These are phyloP conservation scores for Rosa lucieae DNA, from an alignment of 306 rosid species.

Conservation along the genomic window DNA sequence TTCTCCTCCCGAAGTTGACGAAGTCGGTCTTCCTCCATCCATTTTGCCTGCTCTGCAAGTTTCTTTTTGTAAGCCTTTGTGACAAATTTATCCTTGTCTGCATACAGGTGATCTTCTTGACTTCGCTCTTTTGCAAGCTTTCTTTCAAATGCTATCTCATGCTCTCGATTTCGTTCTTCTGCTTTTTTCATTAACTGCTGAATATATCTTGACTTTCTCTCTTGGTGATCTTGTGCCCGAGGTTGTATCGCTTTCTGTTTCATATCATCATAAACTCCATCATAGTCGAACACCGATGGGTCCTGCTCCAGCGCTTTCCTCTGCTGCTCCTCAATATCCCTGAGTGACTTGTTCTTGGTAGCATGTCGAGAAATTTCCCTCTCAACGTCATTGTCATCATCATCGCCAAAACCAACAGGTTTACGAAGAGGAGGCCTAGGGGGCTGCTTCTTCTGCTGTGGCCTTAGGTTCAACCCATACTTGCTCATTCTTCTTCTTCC, in stretches of 20 bases:
- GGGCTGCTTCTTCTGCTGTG: slow-evolving; percentile 55
- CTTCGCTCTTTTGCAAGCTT: slow-evolving; percentile 86
- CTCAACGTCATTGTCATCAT: slow-evolving; percentile 69
- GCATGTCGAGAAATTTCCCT: slow-evolving; percentile 82
- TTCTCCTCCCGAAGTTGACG: slow-evolving; percentile 72
- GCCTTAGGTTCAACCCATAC: slow-evolving; percentile 80
- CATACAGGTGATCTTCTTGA: slow-evolving; percentile 80
- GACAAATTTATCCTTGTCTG: slow-evolving; percentile 78
- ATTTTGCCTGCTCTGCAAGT: slow-evolving; percentile 75
- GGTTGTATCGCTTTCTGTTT: slow-evolving; percentile 65
- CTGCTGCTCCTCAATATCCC: slow-evolving; percentile 84
- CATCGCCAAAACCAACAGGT: slow-evolving; percentile 62
- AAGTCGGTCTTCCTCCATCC: slow-evolving; percentile 75
- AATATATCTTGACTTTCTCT: slow-evolving; percentile 82
- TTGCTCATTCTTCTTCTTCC: slow-evolving; percentile 54
- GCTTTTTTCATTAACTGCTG: slow-evolving; percentile 57
- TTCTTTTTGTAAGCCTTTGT: slow-evolving; percentile 82
- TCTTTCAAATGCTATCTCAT: slow-evolving; percentile 73
- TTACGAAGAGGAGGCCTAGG: slow-evolving; percentile 50
- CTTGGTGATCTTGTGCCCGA: slow-evolving; percentile 59
- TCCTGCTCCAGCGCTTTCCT: slow-evolving; percentile 87
- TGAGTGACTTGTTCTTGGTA: slow-evolving; percentile 71
- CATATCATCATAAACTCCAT: slow-evolving; percentile 85
- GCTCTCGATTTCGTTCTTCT: slow-evolving; percentile 62
- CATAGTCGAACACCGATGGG: slow-evolving; percentile 76